Evolutionary conservation across 306 rosid species (phyloP).

Genomic region (Biancaea sappan): DNA sequence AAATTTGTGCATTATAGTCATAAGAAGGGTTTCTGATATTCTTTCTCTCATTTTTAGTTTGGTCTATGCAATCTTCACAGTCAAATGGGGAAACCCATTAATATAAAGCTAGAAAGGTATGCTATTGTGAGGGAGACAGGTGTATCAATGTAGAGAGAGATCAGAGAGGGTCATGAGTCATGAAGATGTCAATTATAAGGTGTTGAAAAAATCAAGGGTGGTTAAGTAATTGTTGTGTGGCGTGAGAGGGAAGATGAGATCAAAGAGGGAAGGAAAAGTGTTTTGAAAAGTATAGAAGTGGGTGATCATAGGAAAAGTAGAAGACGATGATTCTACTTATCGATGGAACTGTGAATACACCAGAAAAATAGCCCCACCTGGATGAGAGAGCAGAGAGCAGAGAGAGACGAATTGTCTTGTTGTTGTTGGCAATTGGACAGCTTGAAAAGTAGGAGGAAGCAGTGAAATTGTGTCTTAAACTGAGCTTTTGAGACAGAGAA

Average conservation of each 20-base stretch:
- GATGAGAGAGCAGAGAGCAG: neutral
- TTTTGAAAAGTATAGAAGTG: slow-evolving; percentile 59
- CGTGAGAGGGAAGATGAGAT: slow-evolving; percentile 12
- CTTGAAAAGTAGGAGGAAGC: slow-evolving; percentile 54
- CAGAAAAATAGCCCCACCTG: slow-evolving; percentile 34
- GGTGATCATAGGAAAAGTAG: slow-evolving; percentile 36
- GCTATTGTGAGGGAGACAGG: neutral
- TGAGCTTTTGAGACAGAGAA: no score
- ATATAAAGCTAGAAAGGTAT: neutral
- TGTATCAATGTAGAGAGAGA: neutral
- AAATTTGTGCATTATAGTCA: slow-evolving; percentile 20
- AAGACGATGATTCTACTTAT: no score
- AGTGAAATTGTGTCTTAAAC: slow-evolving; percentile 9
- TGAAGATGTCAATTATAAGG: neutral
- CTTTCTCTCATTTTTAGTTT: neutral
- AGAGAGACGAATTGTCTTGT: slow-evolving; percentile 24
- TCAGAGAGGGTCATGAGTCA: no score
- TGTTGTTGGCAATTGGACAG: slow-evolving; percentile 11
- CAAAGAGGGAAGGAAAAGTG: slow-evolving; percentile 17
- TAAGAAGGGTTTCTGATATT: neutral
- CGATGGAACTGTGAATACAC: neutral
- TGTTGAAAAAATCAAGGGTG: slow-evolving; percentile 23
- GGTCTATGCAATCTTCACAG: neutral
- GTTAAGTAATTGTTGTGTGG: neutral
- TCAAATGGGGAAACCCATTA: neutral